Conservation (phyloP, 2,329 filamentous ascomycete genomes). For the Mollisia scopiformis region DNA sequence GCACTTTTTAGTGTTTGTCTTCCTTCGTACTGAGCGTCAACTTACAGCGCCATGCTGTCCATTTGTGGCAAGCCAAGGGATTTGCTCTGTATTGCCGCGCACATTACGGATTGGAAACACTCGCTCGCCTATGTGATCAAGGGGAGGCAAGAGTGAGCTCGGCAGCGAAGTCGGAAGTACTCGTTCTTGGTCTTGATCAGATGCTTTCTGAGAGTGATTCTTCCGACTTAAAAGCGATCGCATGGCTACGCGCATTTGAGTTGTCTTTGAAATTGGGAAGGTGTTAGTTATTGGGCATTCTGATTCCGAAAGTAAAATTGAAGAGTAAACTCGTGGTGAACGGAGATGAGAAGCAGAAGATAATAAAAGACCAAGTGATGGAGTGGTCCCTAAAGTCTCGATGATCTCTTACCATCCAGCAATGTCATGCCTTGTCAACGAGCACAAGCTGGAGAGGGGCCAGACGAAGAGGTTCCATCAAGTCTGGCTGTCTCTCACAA, state of each 20-base stretch:
- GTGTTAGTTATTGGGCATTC: not conserved
- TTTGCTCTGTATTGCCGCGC: constrained; percentile 6
- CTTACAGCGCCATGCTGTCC: not conserved
- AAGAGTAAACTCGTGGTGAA: too few relatives aligned
- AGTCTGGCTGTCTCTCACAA: too few relatives aligned
- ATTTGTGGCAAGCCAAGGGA: not conserved
- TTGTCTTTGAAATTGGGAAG: not conserved
- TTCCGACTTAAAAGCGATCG: not conserved
- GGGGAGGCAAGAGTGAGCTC: constrained; percentile 16
- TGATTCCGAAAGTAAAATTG: not conserved
- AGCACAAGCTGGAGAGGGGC: too few relatives aligned
- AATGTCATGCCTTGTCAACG: too few relatives aligned
- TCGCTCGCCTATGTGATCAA: constrained; percentile 24
- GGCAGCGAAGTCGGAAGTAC: constrained; percentile 9
- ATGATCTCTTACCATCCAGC: too few relatives aligned
- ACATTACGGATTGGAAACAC: constrained; percentile 32
- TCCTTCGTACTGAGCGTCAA: constrained; percentile 5
- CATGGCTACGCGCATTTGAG: not conserved
- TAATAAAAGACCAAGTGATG: too few relatives aligned
- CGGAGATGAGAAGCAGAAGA: too few relatives aligned
- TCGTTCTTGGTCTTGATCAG: not conserved
- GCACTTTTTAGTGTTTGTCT: not conserved
- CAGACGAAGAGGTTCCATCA: too few relatives aligned
- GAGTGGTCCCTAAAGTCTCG: too few relatives aligned
- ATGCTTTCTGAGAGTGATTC: constrained; percentile 11